phyloP scores from a whole-genome alignment of 345 rosid genomes.

The Eucalyptus marginata region DNA sequence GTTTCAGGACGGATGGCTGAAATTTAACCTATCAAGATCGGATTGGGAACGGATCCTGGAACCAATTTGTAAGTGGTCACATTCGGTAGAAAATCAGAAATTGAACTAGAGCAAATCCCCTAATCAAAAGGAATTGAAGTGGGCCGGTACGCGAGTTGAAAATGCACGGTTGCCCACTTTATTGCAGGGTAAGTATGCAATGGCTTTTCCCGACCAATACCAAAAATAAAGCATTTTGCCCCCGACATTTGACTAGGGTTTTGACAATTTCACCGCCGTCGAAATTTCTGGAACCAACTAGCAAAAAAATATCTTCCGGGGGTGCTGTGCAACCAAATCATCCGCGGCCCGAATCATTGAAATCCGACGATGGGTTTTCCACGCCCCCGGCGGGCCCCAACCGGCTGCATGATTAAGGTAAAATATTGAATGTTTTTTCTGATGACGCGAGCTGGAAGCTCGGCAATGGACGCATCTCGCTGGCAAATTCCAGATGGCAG shows the following conservation, averaged over 20 bases:
- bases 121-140: neutral
- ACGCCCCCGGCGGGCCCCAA: neutral
- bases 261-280: neutral
- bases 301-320: neutral
- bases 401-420: neutral
- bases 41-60: fast-evolving
- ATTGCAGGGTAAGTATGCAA: too few species aligned
- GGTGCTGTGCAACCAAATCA: neutral
- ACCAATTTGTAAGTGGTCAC: neutral
- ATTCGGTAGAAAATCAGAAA: neutral
- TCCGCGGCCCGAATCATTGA: neutral
- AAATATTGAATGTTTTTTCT: fast-evolving
- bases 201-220: neutral
- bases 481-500: neutral
- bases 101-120: neutral
- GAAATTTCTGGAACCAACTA: neutral
- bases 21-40: too few species aligned
- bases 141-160: neutral
- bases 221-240: neutral
- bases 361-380: neutral
- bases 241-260: neutral
- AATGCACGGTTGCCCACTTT: neutral
- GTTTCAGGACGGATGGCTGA: fast-evolving
- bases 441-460: neutral
- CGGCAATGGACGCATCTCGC: neutral